Percentiles rank a stretch among this genome's conserved stretches.
Evolutionary conservation across 108 stramenopile species (phyloP).

Genomic region (Nannochloropsis gaditana): DNA sequence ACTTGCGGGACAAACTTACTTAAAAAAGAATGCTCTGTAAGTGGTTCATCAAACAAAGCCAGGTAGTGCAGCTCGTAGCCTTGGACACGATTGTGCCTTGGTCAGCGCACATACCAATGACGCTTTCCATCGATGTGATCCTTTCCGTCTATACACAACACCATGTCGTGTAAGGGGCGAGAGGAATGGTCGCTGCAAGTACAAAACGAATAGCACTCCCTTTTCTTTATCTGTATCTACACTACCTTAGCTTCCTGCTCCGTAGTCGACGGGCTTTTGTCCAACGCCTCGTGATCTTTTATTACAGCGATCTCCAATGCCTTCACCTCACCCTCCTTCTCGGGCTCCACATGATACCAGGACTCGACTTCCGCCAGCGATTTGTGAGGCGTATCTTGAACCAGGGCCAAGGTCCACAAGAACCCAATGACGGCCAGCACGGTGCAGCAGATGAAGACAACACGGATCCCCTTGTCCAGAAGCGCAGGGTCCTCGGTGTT

Average conservation of each 20-base stretch:
- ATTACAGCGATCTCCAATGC: background rate
- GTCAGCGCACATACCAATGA: too few relatives aligned
- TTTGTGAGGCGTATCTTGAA: background rate
- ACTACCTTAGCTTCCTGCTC: background rate
- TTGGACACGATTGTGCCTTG: too few relatives aligned
- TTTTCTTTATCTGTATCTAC: background rate
- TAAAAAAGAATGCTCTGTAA: too few relatives aligned
- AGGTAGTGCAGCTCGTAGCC: too few relatives aligned
- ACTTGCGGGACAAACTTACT: too few relatives aligned
- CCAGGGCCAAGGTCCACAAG: background rate
- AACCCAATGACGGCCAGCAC: background rate
- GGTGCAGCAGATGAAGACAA: background rate
- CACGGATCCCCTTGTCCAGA: background rate
- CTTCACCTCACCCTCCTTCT: background rate
- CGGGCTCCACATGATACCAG: background rate
- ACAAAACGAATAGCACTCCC: background rate
- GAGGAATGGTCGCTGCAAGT: too few relatives aligned
- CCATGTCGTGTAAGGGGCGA: too few relatives aligned
- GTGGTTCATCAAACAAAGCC: too few relatives aligned
- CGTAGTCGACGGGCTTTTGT: background rate
- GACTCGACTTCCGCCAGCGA: background rate
- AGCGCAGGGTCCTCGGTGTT: background rate
- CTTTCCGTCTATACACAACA: too few relatives aligned
- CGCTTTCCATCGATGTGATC: too few relatives aligned
- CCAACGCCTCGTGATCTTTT: background rate